phyloP scores from a whole-genome alignment of 2,329 filamentous ascomycete genomes.

The Colletotrichum abscissum region DNA sequence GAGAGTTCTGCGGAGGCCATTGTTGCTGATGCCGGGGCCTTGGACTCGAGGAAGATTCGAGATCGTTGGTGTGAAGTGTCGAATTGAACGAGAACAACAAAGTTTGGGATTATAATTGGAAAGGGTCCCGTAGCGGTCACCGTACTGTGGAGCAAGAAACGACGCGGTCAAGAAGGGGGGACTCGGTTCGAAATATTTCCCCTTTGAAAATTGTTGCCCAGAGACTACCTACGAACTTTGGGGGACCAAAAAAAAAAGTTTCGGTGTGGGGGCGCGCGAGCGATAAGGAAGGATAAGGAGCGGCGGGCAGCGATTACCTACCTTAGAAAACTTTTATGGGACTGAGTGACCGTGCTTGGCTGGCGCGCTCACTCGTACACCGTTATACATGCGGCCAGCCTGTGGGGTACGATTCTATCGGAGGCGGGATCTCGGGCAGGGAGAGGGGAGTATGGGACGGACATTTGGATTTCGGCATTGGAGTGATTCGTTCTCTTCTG shows the following conservation, averaged over 20 bases:
- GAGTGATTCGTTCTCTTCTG: not conserved
- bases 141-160: not conserved
- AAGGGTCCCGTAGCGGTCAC: not conserved
- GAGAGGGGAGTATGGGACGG: not conserved
- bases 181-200: constrained; percentile 1
- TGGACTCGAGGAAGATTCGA: not conserved
- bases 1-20: constrained; percentile 34
- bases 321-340: constrained; percentile 14
- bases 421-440: not conserved
- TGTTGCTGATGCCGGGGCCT: not conserved
- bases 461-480: not conserved
- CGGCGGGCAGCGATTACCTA: not conserved
- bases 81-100: not conserved
- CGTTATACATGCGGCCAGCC: constrained; percentile 20
- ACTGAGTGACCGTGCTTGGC: not conserved
- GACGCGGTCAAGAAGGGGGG: not conserved
- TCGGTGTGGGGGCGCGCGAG: constrained; percentile 27
- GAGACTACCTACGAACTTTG: constrained; percentile 15
- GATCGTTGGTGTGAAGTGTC: not conserved
- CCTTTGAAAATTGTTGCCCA: not conserved
- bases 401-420: constrained; percentile 7
- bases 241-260: constrained; percentile 10
- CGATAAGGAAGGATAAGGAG: constrained; percentile 11
- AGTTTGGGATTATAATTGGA: not conserved
- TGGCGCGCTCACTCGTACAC: not conserved